These are phyloP conservation scores for Fusarium kyushuense DNA, from an alignment of 2,329 filamentous ascomycete genomes.

Conservation along the genomic window DNA sequence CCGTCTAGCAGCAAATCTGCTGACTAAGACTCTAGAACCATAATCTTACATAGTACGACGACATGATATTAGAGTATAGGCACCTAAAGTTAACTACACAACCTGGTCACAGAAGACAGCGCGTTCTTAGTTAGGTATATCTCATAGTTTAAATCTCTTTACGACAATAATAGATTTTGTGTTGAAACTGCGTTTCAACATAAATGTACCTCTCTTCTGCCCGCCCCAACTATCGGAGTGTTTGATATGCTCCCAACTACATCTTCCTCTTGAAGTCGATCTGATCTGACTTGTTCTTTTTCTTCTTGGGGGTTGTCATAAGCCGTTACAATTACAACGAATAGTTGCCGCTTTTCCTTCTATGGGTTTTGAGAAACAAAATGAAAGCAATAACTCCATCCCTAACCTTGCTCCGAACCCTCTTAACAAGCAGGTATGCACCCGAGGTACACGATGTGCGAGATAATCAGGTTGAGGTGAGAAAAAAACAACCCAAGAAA, in stretches of 20 bases:
- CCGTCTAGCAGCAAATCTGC: slow-evolving; percentile 65
- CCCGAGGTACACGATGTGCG: slow-evolving; percentile 6
- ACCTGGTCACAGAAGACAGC: slow-evolving; percentile 25
- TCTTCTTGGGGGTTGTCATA: slow-evolving; percentile 47
- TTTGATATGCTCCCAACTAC: slow-evolving; percentile 44
- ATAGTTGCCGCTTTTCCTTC: slow-evolving; percentile 51
- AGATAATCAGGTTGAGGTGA: slow-evolving; percentile 14
- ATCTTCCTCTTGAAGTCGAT: slow-evolving; percentile 32
- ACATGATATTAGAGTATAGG: slow-evolving; percentile 2
- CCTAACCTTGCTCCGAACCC: slow-evolving; percentile 25
- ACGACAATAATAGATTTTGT: slow-evolving; percentile 7
- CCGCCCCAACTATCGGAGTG: slow-evolving; percentile 13
- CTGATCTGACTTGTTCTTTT: slow-evolving; percentile 32
- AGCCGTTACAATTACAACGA: slow-evolving; percentile 52
- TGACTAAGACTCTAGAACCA: slow-evolving; percentile 78
- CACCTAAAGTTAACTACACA: slow-evolving; percentile 37
- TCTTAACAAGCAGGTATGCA: slow-evolving; percentile 20
- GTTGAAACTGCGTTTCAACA: slow-evolving; percentile 26
- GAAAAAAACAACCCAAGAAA: slow-evolving; percentile 45
- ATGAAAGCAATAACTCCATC: slow-evolving; percentile 44
- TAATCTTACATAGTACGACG: background rate
- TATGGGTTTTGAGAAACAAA: slow-evolving; percentile 47
- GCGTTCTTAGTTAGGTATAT: slow-evolving; percentile 16
- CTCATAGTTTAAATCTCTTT: slow-evolving; percentile 27
- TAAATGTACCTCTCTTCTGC: slow-evolving; percentile 29